These are phyloP conservation scores for Sporothrix protearum DNA, from an alignment of 2,329 filamentous ascomycete species.

Conservation along the genomic window DNA sequence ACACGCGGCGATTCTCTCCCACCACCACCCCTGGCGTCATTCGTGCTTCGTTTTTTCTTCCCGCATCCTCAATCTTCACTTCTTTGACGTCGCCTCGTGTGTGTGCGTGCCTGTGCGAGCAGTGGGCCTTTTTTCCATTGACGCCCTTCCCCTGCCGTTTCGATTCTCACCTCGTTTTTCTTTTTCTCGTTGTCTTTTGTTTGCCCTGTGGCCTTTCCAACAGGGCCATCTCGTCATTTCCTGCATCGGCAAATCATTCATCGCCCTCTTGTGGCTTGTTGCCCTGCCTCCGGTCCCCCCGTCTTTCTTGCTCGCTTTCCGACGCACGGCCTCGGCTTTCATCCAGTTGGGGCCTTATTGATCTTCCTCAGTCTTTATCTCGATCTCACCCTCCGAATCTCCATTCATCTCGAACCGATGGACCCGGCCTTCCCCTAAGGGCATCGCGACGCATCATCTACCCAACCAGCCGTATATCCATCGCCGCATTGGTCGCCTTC, in stretches of 20 bases:
- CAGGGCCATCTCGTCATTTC: background rate
- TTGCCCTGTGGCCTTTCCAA: background rate
- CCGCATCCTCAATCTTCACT: background rate
- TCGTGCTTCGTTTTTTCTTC: background rate
- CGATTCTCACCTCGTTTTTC: background rate
- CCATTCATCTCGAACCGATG: background rate
- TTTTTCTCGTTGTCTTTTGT: background rate
- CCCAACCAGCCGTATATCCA: background rate
- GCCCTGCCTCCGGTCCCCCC: background rate
- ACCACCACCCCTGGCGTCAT: slow-evolving; percentile 10
- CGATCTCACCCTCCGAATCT: background rate
- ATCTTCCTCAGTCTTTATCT: background rate
- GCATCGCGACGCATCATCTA: background rate
- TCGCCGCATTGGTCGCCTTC: background rate
- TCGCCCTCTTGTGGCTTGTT: slow-evolving; percentile 1
- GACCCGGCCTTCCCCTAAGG: background rate
- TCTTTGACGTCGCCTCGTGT: background rate
- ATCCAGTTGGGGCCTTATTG: background rate
- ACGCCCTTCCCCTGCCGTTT: background rate
- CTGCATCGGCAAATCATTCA: background rate
- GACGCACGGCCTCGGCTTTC: background rate
- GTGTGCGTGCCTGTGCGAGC: slow-evolving; percentile 11
- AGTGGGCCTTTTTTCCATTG: background rate
- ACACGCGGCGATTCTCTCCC: slow-evolving; percentile 12
- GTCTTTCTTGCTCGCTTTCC: background rate